These are phyloP conservation scores for Leccinum angustisporum DNA, from an alignment of 1,284 basidiomycete species.

Conservation along the genomic window DNA sequence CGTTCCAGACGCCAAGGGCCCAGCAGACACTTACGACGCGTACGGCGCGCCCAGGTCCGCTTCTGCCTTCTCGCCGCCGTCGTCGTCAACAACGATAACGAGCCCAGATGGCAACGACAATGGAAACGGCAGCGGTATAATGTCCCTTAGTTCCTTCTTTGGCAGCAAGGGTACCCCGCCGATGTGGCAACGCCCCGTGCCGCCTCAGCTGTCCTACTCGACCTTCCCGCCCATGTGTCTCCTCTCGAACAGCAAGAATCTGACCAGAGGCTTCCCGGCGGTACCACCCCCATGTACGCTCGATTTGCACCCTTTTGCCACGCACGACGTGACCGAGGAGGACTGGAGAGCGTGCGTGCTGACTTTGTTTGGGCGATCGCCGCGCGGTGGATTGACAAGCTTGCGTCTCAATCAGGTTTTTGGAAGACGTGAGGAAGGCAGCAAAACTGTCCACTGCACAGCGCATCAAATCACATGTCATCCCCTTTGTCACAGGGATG, in stretches of 20 bases:
- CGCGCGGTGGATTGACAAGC: neutral
- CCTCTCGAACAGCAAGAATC: constrained; percentile 26
- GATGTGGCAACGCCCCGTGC: constrained; percentile 28
- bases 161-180: constrained; percentile 26
- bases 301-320: constrained; percentile 29
- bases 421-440: constrained; percentile 29
- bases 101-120: neutral
- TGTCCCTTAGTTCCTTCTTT: constrained; percentile 28
- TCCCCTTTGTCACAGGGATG: constrained; percentile 23
- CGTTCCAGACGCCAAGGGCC: neutral
- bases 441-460: constrained; percentile 24
- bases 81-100: neutral
- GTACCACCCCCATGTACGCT: constrained; percentile 31
- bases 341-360: constrained; percentile 29
- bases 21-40: neutral
- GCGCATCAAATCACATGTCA: constrained; percentile 30
- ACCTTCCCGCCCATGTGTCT: constrained; percentile 32
- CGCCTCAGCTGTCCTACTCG: constrained; percentile 15
- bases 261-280: constrained; percentile 29
- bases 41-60: neutral
- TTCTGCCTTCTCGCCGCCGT: neutral
- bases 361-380: neutral
- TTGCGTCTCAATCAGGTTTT: constrained; percentile 10
- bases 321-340: constrained; percentile 32
- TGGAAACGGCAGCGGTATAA: neutral